These are phyloP conservation scores for Fagopyrum tataricum DNA, from an alignment of 148 eudicot species.

Conservation along the genomic window DNA sequence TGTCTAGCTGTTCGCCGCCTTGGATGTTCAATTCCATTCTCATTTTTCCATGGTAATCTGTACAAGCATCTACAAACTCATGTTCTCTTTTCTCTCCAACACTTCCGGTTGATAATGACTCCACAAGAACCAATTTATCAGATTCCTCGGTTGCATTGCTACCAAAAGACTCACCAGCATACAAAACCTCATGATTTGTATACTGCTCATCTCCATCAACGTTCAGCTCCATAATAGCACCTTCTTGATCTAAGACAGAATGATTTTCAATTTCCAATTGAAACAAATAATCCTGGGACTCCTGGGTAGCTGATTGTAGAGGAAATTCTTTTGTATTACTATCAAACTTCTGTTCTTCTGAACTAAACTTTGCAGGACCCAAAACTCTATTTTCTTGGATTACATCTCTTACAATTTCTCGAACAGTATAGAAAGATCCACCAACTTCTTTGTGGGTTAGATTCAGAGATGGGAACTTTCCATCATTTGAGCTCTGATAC, in stretches of 20 bases:
- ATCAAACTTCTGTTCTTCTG: conserved; percentile 29
- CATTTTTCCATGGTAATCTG: not conserved
- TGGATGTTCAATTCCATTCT: conserved; percentile 10
- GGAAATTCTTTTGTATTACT: conserved; percentile 29
- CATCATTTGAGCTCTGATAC: conserved; percentile 65
- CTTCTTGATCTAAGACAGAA: conserved; percentile 13
- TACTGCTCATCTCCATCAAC: conserved; percentile 18
- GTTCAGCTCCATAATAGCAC: conserved; percentile 18
- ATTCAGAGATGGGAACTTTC: conserved; percentile 74
- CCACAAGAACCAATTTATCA: conserved; percentile 9
- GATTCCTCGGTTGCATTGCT: conserved; percentile 8
- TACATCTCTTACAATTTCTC: conserved; percentile 78
- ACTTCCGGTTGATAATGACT: conserved; percentile 9
- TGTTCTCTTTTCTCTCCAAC: conserved; percentile 8
- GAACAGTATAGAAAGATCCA: conserved; percentile 84
- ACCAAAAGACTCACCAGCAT: conserved; percentile 15
- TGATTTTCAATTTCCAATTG: conserved; percentile 21
- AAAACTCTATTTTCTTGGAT: conserved; percentile 89
- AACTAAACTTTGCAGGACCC: conserved; percentile 56
- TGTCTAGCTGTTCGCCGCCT: conserved; percentile 6
- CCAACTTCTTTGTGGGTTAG: conserved; percentile 95
- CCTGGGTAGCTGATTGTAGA: conserved; percentile 41
- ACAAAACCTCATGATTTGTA: conserved; percentile 17
- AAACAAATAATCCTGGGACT: conserved; percentile 29
- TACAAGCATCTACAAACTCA: not conserved